phyloP scores from a whole-genome alignment of 2,329 filamentous ascomycete species.

The Immersiporthe knoxdaviesiana region DNA sequence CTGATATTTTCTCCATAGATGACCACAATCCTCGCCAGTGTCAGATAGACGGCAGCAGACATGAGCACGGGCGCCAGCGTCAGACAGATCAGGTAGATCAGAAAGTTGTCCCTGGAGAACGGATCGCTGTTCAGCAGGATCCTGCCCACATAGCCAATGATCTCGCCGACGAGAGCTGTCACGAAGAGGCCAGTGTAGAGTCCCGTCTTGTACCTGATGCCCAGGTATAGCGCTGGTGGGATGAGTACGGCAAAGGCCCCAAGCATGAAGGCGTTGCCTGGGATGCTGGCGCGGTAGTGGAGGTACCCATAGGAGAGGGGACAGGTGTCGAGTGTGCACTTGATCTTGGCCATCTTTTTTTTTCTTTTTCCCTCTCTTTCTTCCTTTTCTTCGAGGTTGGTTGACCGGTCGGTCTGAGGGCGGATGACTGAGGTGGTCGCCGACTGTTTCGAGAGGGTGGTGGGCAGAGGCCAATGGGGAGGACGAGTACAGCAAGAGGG shows the following conservation, averaged over 20 bases:
- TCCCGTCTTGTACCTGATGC: slow-evolving; percentile 30
- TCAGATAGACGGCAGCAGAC: slow-evolving; percentile 46
- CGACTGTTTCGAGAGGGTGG: neutral
- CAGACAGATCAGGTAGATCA: slow-evolving; percentile 10
- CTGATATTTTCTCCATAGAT: slow-evolving; percentile 29
- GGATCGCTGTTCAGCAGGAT: slow-evolving; percentile 46
- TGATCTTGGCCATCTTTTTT: neutral
- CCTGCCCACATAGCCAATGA: slow-evolving; percentile 52
- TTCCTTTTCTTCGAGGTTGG: no score
- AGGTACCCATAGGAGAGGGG: slow-evolving; percentile 12
- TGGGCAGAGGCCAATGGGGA: no score
- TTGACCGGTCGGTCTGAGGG: neutral
- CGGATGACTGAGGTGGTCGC: neutral
- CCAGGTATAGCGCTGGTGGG: slow-evolving; percentile 27
- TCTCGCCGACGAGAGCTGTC: slow-evolving; percentile 48
- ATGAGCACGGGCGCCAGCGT: slow-evolving; percentile 13
- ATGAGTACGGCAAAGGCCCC: slow-evolving; percentile 29
- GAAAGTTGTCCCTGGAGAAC: slow-evolving; percentile 39
- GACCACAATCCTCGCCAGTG: slow-evolving; percentile 55
- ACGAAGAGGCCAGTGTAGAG: slow-evolving; percentile 39
- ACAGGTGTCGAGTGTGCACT: slow-evolving; percentile 10
- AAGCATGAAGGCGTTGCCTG: slow-evolving; percentile 37
- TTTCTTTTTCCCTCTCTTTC: no score
- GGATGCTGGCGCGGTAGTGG: slow-evolving; percentile 12
- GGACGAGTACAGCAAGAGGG: neutral